A percentile compares a stretch with the other conserved stretches of the same genome.
These are phyloP conservation scores for Nothophoma quercina DNA, from an alignment of 2,329 filamentous ascomycete species.

Conservation along the genomic window DNA sequence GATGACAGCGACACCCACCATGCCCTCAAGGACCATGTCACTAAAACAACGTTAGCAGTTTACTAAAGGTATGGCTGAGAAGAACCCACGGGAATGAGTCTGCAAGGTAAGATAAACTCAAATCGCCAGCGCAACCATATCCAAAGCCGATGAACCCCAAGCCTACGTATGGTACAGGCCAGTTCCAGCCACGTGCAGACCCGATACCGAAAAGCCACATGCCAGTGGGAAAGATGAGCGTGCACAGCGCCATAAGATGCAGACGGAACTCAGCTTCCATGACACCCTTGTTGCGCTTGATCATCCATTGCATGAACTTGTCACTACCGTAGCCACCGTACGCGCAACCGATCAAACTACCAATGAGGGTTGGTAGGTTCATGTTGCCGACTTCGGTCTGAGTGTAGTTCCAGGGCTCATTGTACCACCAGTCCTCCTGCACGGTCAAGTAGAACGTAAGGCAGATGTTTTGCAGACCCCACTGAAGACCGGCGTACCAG, in stretches of 20 bases:
- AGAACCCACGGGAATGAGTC: slow-evolving; percentile 28
- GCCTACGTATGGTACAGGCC: slow-evolving; percentile 63
- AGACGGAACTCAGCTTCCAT: slow-evolving; percentile 64
- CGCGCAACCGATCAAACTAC: slow-evolving; percentile 63
- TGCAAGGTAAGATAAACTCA: slow-evolving; percentile 40
- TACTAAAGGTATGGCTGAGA: not conserved
- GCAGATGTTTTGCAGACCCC: slow-evolving; percentile 68
- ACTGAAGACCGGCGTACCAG: slow-evolving; percentile 65
- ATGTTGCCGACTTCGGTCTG: slow-evolving; percentile 64
- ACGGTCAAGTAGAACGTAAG: slow-evolving; percentile 67
- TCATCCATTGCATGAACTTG: slow-evolving; percentile 63
- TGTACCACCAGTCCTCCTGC: slow-evolving; percentile 64
- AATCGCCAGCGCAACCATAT: slow-evolving; percentile 65
- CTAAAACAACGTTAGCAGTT: slow-evolving; percentile 7
- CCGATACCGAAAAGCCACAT: slow-evolving; percentile 64
- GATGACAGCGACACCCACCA: slow-evolving; percentile 31
- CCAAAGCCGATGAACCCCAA: slow-evolving; percentile 67
- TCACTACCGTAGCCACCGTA: slow-evolving; percentile 67
- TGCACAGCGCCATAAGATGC: slow-evolving; percentile 60
- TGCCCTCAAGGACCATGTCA: slow-evolving; percentile 31
- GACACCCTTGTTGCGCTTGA: slow-evolving; percentile 61
- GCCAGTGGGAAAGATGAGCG: slow-evolving; percentile 59
- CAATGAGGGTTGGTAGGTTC: slow-evolving; percentile 64
- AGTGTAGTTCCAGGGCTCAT: slow-evolving; percentile 62
- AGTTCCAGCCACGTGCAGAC: slow-evolving; percentile 59